Evolutionary conservation across 1,139 yeast genomes (phyloP), one percentile per base, ranked within the genome.

Genomic region (Chernovozyma sophiae-reginae): DNA sequence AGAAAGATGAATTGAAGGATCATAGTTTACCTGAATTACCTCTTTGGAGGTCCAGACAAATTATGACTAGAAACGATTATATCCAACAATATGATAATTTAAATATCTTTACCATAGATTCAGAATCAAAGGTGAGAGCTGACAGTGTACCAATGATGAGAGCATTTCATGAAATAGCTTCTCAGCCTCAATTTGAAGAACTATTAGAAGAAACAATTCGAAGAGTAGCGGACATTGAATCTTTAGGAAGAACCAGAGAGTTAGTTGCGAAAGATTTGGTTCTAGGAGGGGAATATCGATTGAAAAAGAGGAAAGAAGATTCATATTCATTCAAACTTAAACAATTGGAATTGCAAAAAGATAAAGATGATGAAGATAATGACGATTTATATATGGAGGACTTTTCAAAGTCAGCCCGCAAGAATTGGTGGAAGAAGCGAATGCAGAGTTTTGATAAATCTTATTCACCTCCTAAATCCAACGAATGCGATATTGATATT

Each of bases 91-190:
- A 82, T 53, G 95, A 86, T 53, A 78, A 82, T 48, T 60, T 85
- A 45, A 86, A 86, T 55, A 77, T 86, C 18, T 86, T 86, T 56
- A 83, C 95, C 1, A 77, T 86, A 38, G 94, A 86, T 56, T 77
- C 87, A 0, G 74, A 74, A 42, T 80, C 89, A 0, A 68, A 81
- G 40, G 95, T 86, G 3, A 64, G 84, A 29, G 92, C 95, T 0
- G 95, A 86, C 55, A 78, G 86, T 3, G 83, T 84, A 2, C 90
- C 94, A 1, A 85, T 86, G 95, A 84, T 86, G 95, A 73, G 90
- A 48, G 95, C 92, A 2, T 86, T 86, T 55, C 79, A 83, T 42
- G 95, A 86, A 51, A 82, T 86, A 37, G 84, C 83, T 0, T 62
- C 77, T 2, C 80, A 79, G 56, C 85, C 86, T 0, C 83, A 81